Conservation (phyloP, 148 eudicot genomes). For the Amaranthus palmeri region DNA sequence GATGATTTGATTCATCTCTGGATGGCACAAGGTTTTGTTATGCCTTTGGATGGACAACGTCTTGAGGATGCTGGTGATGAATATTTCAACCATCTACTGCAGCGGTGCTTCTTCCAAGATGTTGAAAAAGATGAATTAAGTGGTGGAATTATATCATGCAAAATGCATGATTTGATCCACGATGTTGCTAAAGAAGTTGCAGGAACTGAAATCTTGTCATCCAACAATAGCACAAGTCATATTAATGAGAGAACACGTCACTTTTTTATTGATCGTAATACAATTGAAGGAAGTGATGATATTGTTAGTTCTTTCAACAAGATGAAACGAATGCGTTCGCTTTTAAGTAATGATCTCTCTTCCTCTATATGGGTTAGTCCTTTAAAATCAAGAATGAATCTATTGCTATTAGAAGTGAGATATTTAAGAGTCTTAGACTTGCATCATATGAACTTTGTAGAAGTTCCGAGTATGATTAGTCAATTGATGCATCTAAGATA, state of each 20-base stretch:
- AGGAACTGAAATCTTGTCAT: neutral
- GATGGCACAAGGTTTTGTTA: conserved; percentile 23
- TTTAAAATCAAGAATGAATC: too few relatives aligned
- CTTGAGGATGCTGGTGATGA: conserved; percentile 21
- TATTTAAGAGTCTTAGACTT: conserved; percentile 1
- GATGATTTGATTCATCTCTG: conserved; percentile 16
- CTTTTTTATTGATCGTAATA: neutral
- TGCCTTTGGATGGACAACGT: neutral
- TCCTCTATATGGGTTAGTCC: too few relatives aligned
- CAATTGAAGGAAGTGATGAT: neutral
- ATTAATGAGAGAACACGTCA: neutral
- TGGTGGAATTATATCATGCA: conserved; percentile 6
- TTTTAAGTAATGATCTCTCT: neutral
- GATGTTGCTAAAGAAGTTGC: conserved; percentile 13
- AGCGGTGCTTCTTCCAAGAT: conserved; percentile 25
- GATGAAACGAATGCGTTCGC: neutral
- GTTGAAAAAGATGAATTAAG: neutral
- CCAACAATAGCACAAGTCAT: neutral
- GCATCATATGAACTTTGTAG: neutral
- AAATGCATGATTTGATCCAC: conserved; percentile 24
- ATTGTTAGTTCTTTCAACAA: neutral
- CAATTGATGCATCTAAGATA: conserved; percentile 9
- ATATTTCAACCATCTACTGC: conserved; percentile 6
- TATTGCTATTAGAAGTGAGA: neutral
- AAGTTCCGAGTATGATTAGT: neutral